Percentiles rank a stretch among this genome's conserved stretches.
These are phyloP conservation scores for Xerocomus nothofagi DNA, from an alignment of 1,284 basidiomycete genomes.

Conservation along the genomic window DNA sequence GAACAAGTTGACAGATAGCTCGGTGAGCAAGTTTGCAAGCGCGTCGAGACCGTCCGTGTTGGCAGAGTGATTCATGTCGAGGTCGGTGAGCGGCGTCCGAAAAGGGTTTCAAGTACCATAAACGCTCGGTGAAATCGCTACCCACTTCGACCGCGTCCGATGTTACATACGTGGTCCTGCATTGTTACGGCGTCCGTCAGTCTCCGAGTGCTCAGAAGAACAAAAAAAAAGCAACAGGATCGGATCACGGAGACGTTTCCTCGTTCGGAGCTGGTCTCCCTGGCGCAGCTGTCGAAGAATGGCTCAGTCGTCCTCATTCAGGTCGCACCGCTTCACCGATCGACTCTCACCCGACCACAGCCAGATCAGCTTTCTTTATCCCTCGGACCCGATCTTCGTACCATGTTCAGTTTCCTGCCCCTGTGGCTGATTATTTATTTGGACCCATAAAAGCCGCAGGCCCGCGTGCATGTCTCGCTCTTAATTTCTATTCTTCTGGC, in stretches of 20 bases:
- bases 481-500: conserved; percentile 13
- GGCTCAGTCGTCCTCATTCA: conserved; percentile 22
- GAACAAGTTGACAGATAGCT: conserved; percentile 58
- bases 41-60: conserved; percentile 54
- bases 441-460: conserved; percentile 32
- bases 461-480: conserved; percentile 11
- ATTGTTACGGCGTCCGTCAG: conserved; percentile 5
- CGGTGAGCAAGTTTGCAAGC: conserved; percentile 55
- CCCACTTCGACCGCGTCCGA: too few species aligned
- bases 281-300: conserved; percentile 21
- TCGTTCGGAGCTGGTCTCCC: conserved; percentile 9
- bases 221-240: conserved; percentile 14
- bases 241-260: conserved; percentile 6
- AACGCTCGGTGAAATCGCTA: too few species aligned
- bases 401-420: conserved; percentile 17
- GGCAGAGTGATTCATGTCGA: conserved; percentile 29
- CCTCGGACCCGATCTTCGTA: conserved; percentile 11
- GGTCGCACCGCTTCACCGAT: too few species aligned
- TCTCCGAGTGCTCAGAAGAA: neutral
- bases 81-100: neutral
- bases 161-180: too few species aligned
- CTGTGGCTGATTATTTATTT: conserved; percentile 32
- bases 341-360: conserved; percentile 10
- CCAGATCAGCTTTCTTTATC: conserved; percentile 9
- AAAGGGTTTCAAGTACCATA: too few species aligned